Conservation (phyloP, 257 asterid species). For the Linderniella brevidens region DNA sequence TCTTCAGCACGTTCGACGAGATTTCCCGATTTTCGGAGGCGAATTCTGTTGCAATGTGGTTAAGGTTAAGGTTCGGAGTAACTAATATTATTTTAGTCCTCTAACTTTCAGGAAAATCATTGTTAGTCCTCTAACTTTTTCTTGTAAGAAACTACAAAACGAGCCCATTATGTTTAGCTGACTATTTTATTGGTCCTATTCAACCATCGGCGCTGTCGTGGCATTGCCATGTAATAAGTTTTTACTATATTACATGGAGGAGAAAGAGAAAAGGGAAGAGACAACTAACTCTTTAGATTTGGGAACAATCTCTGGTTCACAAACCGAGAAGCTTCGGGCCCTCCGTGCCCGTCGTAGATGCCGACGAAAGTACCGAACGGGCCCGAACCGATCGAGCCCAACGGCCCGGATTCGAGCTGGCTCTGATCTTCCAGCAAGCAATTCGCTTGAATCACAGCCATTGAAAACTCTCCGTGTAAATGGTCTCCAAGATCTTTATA, state of each 20-base stretch:
- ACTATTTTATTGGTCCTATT: no score
- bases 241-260: no score
- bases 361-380: slow-evolving; percentile 80
- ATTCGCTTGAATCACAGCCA: slow-evolving; percentile 89
- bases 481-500: slow-evolving; percentile 69
- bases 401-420: slow-evolving; percentile 75
- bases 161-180: no score
- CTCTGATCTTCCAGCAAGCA: slow-evolving; percentile 78
- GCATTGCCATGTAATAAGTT: no score
- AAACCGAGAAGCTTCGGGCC: slow-evolving; percentile 79
- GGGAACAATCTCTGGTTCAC: slow-evolving; percentile 45
- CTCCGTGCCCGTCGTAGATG: slow-evolving; percentile 96
- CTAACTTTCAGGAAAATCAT: no score
- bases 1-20: slow-evolving; percentile 44
- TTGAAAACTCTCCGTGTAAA: slow-evolving; percentile 66
- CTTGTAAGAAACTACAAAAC: no score
- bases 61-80: no score
- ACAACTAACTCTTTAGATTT: slow-evolving; percentile 69
- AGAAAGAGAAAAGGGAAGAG: neutral
- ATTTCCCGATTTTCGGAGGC: slow-evolving; percentile 59
- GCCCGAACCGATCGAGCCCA: slow-evolving; percentile 55
- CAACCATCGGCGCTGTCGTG: no score
- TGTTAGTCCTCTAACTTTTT: no score
- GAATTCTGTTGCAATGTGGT: slow-evolving; percentile 23
- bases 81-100: no score